Percentiles rank a stretch among this genome's conserved stretches.
Evolutionary conservation across 2,329 filamentous ascomycete genomes (phyloP).

Genomic region (Macroventuria anomochaeta): DNA sequence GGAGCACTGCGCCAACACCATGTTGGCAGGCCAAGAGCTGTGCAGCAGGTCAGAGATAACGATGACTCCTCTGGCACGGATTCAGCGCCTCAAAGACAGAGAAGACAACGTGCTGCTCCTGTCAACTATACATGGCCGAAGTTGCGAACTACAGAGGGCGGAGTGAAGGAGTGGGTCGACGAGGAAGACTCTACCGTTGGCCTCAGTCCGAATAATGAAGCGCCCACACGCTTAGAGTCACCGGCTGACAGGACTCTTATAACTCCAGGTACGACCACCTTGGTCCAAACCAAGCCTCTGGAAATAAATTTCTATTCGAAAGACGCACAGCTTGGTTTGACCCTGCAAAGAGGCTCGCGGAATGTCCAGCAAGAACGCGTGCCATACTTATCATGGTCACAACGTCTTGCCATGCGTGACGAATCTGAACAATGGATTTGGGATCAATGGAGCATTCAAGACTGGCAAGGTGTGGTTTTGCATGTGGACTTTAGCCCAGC

Average conservation of each 20-base stretch:
- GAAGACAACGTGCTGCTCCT: slow-evolving; percentile 31
- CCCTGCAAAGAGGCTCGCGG: neutral
- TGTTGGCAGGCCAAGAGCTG: neutral
- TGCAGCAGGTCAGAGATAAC: slow-evolving; percentile 6
- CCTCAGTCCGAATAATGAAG: neutral
- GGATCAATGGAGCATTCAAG: slow-evolving; percentile 29
- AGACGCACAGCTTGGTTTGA: slow-evolving; percentile 31
- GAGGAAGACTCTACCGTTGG: neutral
- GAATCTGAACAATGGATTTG: slow-evolving; percentile 28
- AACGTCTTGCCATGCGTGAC: slow-evolving; percentile 28
- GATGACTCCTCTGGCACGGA: slow-evolving; percentile 32
- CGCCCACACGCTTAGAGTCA: slow-evolving; percentile 16
- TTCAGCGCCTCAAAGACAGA: slow-evolving; percentile 20
- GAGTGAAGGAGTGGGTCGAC: slow-evolving; percentile 9
- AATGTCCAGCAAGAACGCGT: neutral
- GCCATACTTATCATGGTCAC: slow-evolving; percentile 37
- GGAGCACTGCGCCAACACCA: neutral
- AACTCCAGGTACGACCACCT: slow-evolving; percentile 18
- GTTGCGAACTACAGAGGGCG: slow-evolving; percentile 10
- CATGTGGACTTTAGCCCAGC: slow-evolving; percentile 43
- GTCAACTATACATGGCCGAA: slow-evolving; percentile 40
- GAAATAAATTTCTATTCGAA: slow-evolving; percentile 26
- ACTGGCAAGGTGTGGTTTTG: slow-evolving; percentile 40
- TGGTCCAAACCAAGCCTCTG: slow-evolving; percentile 27
- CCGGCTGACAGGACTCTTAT: slow-evolving; percentile 19